phyloP scores from a whole-genome alignment of 148 eudicot genomes.

The Vaccinium vitisidaea region DNA sequence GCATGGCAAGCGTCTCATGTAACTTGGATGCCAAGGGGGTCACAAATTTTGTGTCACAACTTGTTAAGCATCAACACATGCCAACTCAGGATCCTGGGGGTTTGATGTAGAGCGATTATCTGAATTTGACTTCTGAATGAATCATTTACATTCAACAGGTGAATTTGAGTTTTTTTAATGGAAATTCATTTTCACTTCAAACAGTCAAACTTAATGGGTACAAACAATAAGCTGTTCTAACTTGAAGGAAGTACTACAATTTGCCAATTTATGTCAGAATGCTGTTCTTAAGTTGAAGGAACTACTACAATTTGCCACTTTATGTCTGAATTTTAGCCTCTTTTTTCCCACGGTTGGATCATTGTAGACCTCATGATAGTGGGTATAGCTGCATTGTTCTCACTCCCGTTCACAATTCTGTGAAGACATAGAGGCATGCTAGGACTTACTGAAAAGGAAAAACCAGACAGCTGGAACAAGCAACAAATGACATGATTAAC shows the following conservation, averaged over 20 bases:
- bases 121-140: slow-evolving; percentile 5
- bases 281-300: no score
- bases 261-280: not conserved
- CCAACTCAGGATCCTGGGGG: not conserved
- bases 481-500: not conserved
- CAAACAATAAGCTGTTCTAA: not conserved
- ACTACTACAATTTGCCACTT: not conserved
- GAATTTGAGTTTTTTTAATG: not conserved
- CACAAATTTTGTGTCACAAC: not conserved
- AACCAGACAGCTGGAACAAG: not conserved
- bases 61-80: not conserved
- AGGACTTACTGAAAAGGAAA: not conserved
- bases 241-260: not conserved
- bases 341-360: not conserved
- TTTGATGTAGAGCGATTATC: not conserved
- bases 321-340: not conserved
- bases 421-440: not conserved
- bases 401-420: not conserved
- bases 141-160: not conserved
- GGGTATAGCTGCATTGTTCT: not conserved
- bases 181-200: not conserved
- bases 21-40: slow-evolving; percentile 3
- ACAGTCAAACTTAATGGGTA: not conserved
- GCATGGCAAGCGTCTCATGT: slow-evolving; percentile 2
- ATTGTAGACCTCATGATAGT: not conserved